These are phyloP conservation scores for Verticillium albo-atrum DNA, from an alignment of 2,329 filamentous ascomycete genomes.

Conservation along the genomic window DNA sequence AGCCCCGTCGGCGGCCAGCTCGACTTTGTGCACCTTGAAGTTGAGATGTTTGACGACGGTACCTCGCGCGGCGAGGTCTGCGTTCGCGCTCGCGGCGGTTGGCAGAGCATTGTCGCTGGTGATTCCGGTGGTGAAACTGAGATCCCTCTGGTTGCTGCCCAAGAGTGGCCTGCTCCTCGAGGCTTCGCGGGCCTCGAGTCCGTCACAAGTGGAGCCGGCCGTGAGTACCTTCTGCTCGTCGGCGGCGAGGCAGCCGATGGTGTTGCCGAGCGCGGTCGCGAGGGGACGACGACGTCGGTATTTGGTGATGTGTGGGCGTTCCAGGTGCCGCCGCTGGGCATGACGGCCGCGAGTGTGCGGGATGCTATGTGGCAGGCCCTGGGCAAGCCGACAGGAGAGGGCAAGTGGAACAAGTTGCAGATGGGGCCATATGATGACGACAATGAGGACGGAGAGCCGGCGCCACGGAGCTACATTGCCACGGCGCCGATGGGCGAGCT, in stretches of 20 bases:
- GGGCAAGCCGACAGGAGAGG: constrained; percentile 51
- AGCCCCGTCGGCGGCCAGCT: constrained; percentile 66
- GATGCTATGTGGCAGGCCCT: constrained; percentile 50
- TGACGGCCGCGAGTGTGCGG: constrained; percentile 50
- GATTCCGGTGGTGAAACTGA: constrained; percentile 23
- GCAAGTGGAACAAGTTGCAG: constrained; percentile 50
- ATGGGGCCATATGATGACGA: constrained; percentile 44
- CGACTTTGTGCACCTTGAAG: constrained; percentile 57
- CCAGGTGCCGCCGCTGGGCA: constrained; percentile 51
- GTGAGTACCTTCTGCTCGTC: constrained; percentile 58
- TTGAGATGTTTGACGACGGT: constrained; percentile 52
- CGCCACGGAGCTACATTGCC: constrained; percentile 52
- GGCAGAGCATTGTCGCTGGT: constrained; percentile 43
- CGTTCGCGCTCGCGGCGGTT: constrained; percentile 45
- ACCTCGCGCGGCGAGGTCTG: constrained; percentile 43
- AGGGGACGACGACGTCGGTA: constrained; percentile 43
- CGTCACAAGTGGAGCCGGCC: constrained; percentile 53
- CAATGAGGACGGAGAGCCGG: constrained; percentile 41
- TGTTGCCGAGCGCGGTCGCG: constrained; percentile 13
- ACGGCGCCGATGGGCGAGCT: constrained; percentile 52
- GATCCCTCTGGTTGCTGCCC: constrained; percentile 24
- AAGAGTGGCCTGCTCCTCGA: constrained; percentile 47
- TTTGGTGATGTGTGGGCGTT: constrained; percentile 60
- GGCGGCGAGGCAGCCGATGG: constrained; percentile 44
- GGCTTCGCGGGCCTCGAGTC: constrained; percentile 51